These are phyloP conservation scores for Fusarium bulbicola DNA, from an alignment of 2,329 filamentous ascomycete species.

Conservation along the genomic window DNA sequence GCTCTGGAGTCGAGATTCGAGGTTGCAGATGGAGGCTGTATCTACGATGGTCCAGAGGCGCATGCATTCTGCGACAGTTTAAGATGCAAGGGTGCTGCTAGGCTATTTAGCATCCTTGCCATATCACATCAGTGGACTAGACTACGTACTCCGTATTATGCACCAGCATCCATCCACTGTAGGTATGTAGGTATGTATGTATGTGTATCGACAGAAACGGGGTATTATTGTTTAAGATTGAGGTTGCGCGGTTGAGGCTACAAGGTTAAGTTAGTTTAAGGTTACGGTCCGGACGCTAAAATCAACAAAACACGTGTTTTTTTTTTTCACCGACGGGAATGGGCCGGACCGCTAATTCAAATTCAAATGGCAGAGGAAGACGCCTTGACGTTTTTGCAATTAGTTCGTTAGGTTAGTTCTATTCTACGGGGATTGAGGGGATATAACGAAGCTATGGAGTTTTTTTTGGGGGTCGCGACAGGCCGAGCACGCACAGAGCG, in stretches of 20 bases:
- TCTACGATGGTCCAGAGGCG: not conserved
- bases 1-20: not conserved
- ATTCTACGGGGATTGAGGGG: not conserved
- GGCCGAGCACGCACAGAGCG: not conserved
- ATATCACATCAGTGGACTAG: not conserved
- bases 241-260: not conserved
- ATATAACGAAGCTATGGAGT: not conserved
- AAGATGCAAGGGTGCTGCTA: not conserved
- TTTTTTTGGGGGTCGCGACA: not conserved
- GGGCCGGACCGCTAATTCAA: constrained; percentile 24
- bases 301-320: not conserved
- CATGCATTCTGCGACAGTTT: not conserved
- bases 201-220: not conserved
- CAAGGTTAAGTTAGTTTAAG: constrained; percentile 32
- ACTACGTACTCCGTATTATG: not conserved
- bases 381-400: not conserved
- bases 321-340: constrained; percentile 1
- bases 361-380: not conserved
- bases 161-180: not conserved
- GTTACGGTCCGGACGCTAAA: constrained; percentile 29
- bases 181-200: not conserved
- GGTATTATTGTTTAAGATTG: not conserved
- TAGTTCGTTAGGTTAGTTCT: not conserved
- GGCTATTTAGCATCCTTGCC: not conserved
- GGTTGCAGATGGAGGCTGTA: not conserved